Conservation (phyloP, 2,329 filamentous ascomycete genomes). For the Exophiala mesophila region DNA sequence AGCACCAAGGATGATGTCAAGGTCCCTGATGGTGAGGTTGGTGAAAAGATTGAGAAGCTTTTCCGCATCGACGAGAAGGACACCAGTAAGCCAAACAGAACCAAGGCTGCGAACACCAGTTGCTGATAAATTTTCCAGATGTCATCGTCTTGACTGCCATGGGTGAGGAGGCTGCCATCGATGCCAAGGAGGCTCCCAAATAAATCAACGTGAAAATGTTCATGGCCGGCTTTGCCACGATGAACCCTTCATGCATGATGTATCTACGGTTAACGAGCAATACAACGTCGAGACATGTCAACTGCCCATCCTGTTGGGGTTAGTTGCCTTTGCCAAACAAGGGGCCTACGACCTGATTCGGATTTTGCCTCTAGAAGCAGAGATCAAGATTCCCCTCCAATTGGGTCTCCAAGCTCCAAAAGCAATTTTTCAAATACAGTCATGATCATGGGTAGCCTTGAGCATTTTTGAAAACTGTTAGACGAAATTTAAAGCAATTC, state of each 20-base stretch:
- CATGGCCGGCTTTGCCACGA: slow-evolving; percentile 9
- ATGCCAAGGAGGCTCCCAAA: slow-evolving; percentile 83
- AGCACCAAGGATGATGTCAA: slow-evolving; percentile 92
- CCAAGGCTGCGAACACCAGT: slow-evolving; percentile 1
- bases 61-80: slow-evolving; percentile 85
- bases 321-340: slow-evolving; percentile 14
- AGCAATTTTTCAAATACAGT: slow-evolving; percentile 12
- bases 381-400: not conserved
- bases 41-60: slow-evolving; percentile 76
- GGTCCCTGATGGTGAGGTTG: slow-evolving; percentile 82
- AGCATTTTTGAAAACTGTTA: slow-evolving; percentile 22
- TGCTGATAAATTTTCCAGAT: slow-evolving; percentile 51
- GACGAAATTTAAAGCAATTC: slow-evolving; percentile 19
- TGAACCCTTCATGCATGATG: slow-evolving; percentile 15
- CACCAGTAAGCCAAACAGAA: slow-evolving; percentile 64
- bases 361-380: slow-evolving; percentile 6
- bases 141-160: slow-evolving; percentile 91
- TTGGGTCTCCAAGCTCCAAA: slow-evolving; percentile 1
- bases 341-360: slow-evolving; percentile 11
- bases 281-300: slow-evolving; percentile 7
- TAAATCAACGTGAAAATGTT: slow-evolving; percentile 11
- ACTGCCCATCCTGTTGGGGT: slow-evolving; percentile 8
- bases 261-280: slow-evolving; percentile 16
- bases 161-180: slow-evolving; percentile 88
- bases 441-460: slow-evolving; percentile 14